These are phyloP conservation scores for Plasmodium inui DNA, from an alignment of 169 alveolate genomes.

Conservation along the genomic window DNA sequence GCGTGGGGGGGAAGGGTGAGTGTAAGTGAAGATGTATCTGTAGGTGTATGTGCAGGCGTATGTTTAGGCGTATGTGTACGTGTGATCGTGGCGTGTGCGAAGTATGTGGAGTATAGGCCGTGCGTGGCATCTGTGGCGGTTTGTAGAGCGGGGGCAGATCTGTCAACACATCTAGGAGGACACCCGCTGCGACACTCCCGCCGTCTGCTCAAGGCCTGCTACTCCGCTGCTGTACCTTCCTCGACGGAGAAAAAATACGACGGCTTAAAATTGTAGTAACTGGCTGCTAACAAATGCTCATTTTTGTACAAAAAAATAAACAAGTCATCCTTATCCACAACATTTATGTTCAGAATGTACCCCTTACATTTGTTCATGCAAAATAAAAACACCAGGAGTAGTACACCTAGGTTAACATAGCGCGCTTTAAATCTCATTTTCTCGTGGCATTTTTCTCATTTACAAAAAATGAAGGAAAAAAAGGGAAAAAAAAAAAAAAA, in stretches of 20 bases:
- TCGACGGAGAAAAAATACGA: constrained; percentile 67
- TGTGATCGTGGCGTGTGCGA: not conserved
- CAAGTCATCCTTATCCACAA: constrained; percentile 69
- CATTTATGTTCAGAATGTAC: constrained; percentile 50
- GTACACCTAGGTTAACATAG: constrained; percentile 30
- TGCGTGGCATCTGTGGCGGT: not conserved
- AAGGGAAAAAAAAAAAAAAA: not conserved
- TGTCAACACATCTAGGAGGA: not conserved
- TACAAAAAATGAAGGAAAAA: not conserved
- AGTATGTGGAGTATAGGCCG: not conserved
- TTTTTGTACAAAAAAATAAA: constrained; percentile 61
- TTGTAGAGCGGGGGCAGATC: not conserved
- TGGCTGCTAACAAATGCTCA: constrained; percentile 67
- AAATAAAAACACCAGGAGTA: constrained; percentile 36
- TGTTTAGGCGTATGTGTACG: not conserved
- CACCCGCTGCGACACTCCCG: not conserved
- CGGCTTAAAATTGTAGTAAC: constrained; percentile 65
- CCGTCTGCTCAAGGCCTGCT: not conserved
- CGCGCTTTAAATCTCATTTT: constrained; percentile 54
- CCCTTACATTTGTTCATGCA: constrained; percentile 46
- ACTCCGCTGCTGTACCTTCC: constrained; percentile 19
- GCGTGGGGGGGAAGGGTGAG: not conserved
- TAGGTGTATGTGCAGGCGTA: not conserved
- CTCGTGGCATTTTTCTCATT: constrained; percentile 39
- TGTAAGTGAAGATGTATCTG: not conserved